Base-by-base conservation (phyloP, 805 yeast species). In the Candida takata region DNA sequence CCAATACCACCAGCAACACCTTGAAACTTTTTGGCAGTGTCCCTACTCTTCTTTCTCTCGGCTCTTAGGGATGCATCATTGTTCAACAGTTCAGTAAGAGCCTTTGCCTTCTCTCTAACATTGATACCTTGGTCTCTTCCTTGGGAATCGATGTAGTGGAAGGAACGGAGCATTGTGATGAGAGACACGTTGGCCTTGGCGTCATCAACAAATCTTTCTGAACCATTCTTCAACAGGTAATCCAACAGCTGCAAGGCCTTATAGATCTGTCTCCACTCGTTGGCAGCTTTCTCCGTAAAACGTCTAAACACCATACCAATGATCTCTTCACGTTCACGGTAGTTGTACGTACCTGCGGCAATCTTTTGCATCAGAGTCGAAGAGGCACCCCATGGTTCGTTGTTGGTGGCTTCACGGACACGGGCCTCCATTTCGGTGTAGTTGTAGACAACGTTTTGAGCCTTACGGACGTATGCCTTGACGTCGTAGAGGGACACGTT, bases 311-410 rank as follows among this genome's bases (percentile, higher is more conserved):
- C 70, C 76, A 84, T 79, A 4, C 84, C 77, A 36, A 80, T 65
- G 38, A 83, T 74, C 55, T 84, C 95, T 52, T 81, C 88, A 39
- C 95, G 62, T 51, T 84, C 92, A 44, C 85, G 65, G 52, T 77
- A 77, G 64, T 84, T 86, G 63, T 84, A 85, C 4, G 98, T 92
- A 3, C 95, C 97, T 25, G 87, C 83, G 4, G 97, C 92, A 48
- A 92, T 92, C 55, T 88, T 92, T 43, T 85, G 84, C 98, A 92
- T 92, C 54, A 84, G 65, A 3, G 95, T 74, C 2, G 90, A 73
- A 4, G 94, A 77, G 3, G 96, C 90, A 8, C 98, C 98, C 98
- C 98, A 92, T 1, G 98, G 98, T 61, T 92, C 98, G 58, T 92
- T 92, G 60, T 92, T 92, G 34, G 98, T 92, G 33, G 97, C 97